Base-by-base conservation (phyloP, 225 moss, liverwort and hornwort species). In the Marchantia paleacea region DNA sequence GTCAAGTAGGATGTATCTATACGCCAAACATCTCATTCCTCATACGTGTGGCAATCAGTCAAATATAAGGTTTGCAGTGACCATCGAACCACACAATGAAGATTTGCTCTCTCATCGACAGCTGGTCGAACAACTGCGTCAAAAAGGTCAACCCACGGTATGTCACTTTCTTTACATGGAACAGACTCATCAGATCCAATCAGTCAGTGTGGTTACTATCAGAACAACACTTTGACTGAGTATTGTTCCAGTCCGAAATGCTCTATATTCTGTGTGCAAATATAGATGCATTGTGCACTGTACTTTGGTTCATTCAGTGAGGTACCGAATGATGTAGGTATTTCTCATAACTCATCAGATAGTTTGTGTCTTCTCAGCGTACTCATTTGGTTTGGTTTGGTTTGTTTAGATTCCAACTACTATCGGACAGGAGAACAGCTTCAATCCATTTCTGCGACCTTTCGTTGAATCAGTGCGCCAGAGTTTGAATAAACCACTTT, bases 361-460 rank as follows among this genome's bases (percentile, higher is more conserved):
- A 6, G 28, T 28, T 28, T 28, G 0, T 66, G 18, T 28, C 14
- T 13, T 29, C 11, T 0, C 0, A 64, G n/a, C 70, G n/a, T 66
- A n/a, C 16, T 24, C 29, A 79, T 55, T 51, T 63, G 28, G 28
- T 54, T 62, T 24, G 73, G 20, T 75, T 75, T 80, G 77, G 58
- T 83, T 73, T 74, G 75, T 30, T 75, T 85, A 96, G 96, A 92
- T 94, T 75, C 96, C 96, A 47, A 92, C 92, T 25, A 91, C 94
- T 15, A 82, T 96, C 52, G 87, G 86, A 68, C 90, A 94, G 77
- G 96, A 96, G 82, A 94, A 89, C 75, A 80, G 90, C 50, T 84
- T 86, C 25, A 96, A 96, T 79, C 96, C 96, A 61, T 96, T 96
- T 81, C 82, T 96, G 76, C 90, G 96, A 76, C 94, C 94, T 62